Conservation (phyloP, 768 basidiomycete species). For the Collybiopsis luxurians region DNA sequence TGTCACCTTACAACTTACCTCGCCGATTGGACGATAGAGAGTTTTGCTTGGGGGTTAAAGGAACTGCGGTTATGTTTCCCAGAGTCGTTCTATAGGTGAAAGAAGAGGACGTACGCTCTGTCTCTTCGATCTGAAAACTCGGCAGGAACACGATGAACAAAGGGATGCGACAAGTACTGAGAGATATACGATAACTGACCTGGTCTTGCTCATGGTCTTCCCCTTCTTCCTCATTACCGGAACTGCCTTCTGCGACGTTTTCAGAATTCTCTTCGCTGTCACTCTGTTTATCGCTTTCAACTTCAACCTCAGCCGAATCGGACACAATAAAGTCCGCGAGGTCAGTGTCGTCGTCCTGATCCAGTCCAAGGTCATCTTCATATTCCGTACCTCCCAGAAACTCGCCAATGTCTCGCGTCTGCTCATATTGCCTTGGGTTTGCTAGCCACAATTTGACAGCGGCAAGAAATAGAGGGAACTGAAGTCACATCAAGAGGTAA, state of each 20-base stretch:
- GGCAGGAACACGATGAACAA: too few relatives aligned
- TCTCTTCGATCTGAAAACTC: too few relatives aligned
- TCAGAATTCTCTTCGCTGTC: background rate
- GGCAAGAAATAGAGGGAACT: constrained; percentile 8
- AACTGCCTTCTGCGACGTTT: too few relatives aligned
- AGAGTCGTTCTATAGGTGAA: too few relatives aligned
- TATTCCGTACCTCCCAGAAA: background rate
- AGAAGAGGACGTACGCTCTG: too few relatives aligned
- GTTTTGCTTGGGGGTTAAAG: too few relatives aligned
- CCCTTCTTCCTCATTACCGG: too few relatives aligned
- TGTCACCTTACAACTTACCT: too few relatives aligned
- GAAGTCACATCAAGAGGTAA: background rate
- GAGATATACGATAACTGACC: background rate
- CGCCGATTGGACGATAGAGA: too few relatives aligned
- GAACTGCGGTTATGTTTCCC: too few relatives aligned
- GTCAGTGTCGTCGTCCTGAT: background rate
- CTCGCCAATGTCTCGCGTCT: constrained; percentile 5
- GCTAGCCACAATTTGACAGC: constrained; percentile 6
- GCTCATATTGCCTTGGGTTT: constrained; percentile 6
- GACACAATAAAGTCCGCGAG: background rate
- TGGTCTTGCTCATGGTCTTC: background rate
- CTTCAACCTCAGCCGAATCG: background rate
- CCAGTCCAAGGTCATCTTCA: too few relatives aligned
- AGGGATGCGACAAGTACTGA: too few relatives aligned
- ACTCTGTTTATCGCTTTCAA: background rate